Evolutionary conservation across 1,284 basidiomycete genomes (phyloP), one percentile per base, ranked within the genome.

Genomic region (Tylopilus sp.): DNA sequence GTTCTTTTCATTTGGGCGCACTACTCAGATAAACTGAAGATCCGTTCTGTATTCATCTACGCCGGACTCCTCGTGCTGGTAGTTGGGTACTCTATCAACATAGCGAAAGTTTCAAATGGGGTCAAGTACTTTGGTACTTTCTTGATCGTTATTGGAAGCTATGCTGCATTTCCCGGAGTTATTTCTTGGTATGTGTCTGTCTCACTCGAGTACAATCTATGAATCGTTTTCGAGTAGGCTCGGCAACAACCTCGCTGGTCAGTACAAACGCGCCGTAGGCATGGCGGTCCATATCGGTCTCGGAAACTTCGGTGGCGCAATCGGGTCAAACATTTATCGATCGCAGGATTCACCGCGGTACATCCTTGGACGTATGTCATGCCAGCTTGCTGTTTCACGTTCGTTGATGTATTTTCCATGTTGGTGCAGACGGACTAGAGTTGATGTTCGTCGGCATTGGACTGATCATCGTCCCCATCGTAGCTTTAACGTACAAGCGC

Each of bases 121-220:
- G 76, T 70, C 21, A 86, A 86, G 64, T 86, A 86, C 59, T 84
- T 86, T 55, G 84, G 82, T 1, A 82, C 77, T 0, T 87, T 80
- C 71, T 74, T 82, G 47, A 74, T 75, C 43, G 82, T 84, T 11
- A 70, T 71, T 0, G 84, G 84, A 15, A 71, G 72, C 36, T 87
- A 87, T 54, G 75, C 76, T 3, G 71, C 75, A 0, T 77, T 83
- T 60, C 84, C 84, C 2, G 82, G 81, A 15, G 67, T 84, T 5
- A 73, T 86, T 10, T 74, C 82, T 16, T 89, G 86, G 86, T 84
- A 47, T 3, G 55, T 40, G 12, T 38, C n/a, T 2, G 13, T 29
- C 19, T 30, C 8, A 15, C 48, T 35, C 1, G 13, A 10, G 11
- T n/a, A 7, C 15, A 8, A 9, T 15, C 6, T 13, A 0, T 6